A percentile compares a stretch with the other conserved stretches of the same genome.
Evolutionary conservation across 73 alveolate genomes (phyloP).

Genomic region (Blepharisma japonicum): DNA sequence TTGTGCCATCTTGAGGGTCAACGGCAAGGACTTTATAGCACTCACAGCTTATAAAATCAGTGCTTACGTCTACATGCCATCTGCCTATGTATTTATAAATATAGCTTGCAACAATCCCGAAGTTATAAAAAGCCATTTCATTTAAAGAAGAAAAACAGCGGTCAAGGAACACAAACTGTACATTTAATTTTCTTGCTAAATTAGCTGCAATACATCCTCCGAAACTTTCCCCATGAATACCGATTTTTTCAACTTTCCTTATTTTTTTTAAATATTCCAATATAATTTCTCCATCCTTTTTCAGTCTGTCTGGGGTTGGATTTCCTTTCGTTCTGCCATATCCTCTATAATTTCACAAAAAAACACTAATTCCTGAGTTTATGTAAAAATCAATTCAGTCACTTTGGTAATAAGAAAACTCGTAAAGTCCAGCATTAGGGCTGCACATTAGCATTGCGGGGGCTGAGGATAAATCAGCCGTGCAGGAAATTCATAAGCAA

Average conservation of each 20-base stretch:
- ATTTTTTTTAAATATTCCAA: constrained; percentile 48
- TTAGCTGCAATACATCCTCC: constrained; percentile 77
- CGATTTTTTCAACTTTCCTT: constrained; percentile 38
- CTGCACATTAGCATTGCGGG: constrained; percentile 78
- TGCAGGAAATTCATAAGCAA: neutral
- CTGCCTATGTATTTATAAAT: constrained; percentile 15
- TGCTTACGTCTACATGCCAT: neutral
- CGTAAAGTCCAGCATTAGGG: constrained; percentile 91
- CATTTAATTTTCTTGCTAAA: constrained; percentile 53
- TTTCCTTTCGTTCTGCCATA: constrained; percentile 79
- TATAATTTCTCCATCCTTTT: constrained; percentile 57
- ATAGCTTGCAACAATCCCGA: constrained; percentile 10
- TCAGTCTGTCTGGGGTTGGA: constrained; percentile 51
- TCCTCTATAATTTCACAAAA: constrained; percentile 90
- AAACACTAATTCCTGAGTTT: constrained; percentile 60
- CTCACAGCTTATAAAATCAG: neutral
- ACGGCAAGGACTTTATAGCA: constrained; percentile 27
- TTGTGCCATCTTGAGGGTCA: constrained; percentile 9
- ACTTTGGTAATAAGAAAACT: constrained; percentile 59
- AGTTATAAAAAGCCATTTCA: constrained; percentile 51
- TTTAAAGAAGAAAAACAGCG: constrained; percentile 63
- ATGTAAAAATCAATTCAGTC: constrained; percentile 81
- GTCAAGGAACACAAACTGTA: constrained; percentile 69
- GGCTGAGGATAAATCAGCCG: neutral
- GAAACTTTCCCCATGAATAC: constrained; percentile 73